Evolutionary conservation across 2,329 filamentous ascomycete species (phyloP), one percentile per base, ranked within the genome.

Genomic region (Sphaceloma murrayae): DNA sequence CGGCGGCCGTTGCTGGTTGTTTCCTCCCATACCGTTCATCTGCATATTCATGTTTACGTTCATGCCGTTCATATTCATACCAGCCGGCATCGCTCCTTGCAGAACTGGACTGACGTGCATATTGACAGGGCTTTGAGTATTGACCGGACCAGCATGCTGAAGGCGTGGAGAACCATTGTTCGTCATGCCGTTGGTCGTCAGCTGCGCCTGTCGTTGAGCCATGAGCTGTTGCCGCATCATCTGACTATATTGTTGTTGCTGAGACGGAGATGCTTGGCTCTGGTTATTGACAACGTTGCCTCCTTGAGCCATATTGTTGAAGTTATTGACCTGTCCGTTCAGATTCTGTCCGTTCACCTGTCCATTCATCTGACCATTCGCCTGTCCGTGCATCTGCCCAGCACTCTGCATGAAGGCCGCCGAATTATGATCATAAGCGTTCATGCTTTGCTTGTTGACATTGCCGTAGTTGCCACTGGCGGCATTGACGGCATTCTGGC

Each of bases 401-500:
- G n/a, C n/a, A n/a, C n/a, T n/a, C 6, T 51, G 46, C 30, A 32
- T 22, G 26, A 49, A 51, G 5, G 47, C 47, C 22, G 34, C 32
- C 19, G 45, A 40, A 11, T 50, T 50, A 16, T 50, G 48, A n/a
- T 22, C 43, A n/a, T 46, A 34, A 16, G 29, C 30, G 22, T 33
- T 44, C 22, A 48, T 46, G 22, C 31, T 31, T 5, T 40, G 38
- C 14, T 49, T 43, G 31, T 45, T 46, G 19, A 46, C 47, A 9
- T 40, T 47, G n/a, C 46, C 45, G 19, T 50, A 43, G 4, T 60
- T 55, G 17, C 60, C 61, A 11, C 59, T 56, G 34, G 62, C 62
- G 9, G 62, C 62, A 43, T 54, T 64, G 47, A 62, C 58, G 26
- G 58, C 52, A 18, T 57, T 57, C 33, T 56, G 60, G 44, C 50